A percentile compares a stretch with the other conserved stretches of the same genome.
These are phyloP conservation scores for Reutealis trisperma DNA, from an alignment of 345 rosid genomes.

Conservation along the genomic window DNA sequence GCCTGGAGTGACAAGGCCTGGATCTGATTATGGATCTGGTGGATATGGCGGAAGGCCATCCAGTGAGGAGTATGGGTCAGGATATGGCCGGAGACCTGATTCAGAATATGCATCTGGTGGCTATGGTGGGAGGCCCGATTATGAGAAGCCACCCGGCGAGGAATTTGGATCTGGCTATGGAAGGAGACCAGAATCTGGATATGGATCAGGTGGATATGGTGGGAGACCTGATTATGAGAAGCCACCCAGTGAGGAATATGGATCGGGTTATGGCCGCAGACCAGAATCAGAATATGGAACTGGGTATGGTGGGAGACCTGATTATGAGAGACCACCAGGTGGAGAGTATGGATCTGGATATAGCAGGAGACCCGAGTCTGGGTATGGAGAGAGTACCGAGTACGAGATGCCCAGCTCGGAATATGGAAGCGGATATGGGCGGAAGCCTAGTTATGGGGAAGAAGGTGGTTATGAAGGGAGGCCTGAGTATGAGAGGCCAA, in stretches of 20 bases:
- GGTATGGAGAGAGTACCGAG: slow-evolving; percentile 19
- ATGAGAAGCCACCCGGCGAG: slow-evolving; percentile 16
- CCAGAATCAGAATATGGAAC: slow-evolving; percentile 41
- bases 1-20: slow-evolving; percentile 21
- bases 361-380: slow-evolving; percentile 1
- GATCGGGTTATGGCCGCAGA: slow-evolving; percentile 1
- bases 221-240: slow-evolving; percentile 23
- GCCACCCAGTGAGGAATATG: slow-evolving; percentile 9
- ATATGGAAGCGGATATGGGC: slow-evolving; percentile 14
- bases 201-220: slow-evolving; percentile 26
- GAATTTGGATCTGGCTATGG: slow-evolving; percentile 28
- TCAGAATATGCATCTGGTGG: slow-evolving; percentile 20
- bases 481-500: slow-evolving; percentile 19
- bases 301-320: slow-evolving; percentile 28
- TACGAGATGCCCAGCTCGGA: slow-evolving; percentile 12
- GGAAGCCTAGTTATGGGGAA: slow-evolving; percentile 34
- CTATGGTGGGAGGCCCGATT: slow-evolving; percentile 18
- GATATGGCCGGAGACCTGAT: slow-evolving; percentile 15
- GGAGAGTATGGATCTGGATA: neutral
- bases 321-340: slow-evolving; percentile 17
- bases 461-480: slow-evolving; percentile 27
- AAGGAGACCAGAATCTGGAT: slow-evolving; percentile 16
- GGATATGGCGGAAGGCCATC: slow-evolving; percentile 33
- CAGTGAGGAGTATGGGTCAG: slow-evolving; percentile 41
- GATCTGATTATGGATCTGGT: slow-evolving; percentile 14